Base-by-base conservation (phyloP, 768 basidiomycete genomes). In the Pholiota molesta region DNA sequence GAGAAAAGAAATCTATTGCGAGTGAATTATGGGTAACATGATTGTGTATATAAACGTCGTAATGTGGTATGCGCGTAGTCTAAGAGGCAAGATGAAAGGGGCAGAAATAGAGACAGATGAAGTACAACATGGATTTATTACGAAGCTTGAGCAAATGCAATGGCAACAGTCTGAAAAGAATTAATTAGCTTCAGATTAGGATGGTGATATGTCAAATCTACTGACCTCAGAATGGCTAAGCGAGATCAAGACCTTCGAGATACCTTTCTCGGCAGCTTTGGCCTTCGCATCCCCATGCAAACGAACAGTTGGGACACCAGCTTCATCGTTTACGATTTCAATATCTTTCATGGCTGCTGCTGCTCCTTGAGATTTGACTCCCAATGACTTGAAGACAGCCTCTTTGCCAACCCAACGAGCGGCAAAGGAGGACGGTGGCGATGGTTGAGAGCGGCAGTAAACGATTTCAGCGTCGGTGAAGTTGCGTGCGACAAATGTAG, bases 391-490 rank as follows among this genome's bases (percentile, higher is more conserved):
- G 88, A 99, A 98, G 57, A 91, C 87, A 2, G 96, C 97, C 75
- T 99, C 97, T 77, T 99, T 99, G 55, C 94, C 97, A 29, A 86
- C 92, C 97, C 97, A 99, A 59, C 96, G 91, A 37, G 92, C 96
- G 21, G 97, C 97, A 72, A 97, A 95, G 2, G 97, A 98, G 8
- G 97, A 91, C 1, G 84, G 75, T 17, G 93, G 87, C 52, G 92
- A 92, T 2, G 97, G 89, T 69, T 98, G 95, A n/a, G 84, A 68
- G 55, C 78, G 81, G 77, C 96, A 98, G 81, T 99, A 98, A 11
- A 83, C 77, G 66, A 90, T 85, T 78, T 99, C 97, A 23, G 82
- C 87, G 10, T 88, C 86, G 19, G 96, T 99, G 78, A 97, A 99
- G 82, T 99, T 99, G 64, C 95, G 91, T 59, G 84, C 70, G 57